Evolutionary conservation across 441 rosid genomes (phyloP), one percentile per base, ranked within the genome.

Genomic region (Raphanus hybrid): DNA sequence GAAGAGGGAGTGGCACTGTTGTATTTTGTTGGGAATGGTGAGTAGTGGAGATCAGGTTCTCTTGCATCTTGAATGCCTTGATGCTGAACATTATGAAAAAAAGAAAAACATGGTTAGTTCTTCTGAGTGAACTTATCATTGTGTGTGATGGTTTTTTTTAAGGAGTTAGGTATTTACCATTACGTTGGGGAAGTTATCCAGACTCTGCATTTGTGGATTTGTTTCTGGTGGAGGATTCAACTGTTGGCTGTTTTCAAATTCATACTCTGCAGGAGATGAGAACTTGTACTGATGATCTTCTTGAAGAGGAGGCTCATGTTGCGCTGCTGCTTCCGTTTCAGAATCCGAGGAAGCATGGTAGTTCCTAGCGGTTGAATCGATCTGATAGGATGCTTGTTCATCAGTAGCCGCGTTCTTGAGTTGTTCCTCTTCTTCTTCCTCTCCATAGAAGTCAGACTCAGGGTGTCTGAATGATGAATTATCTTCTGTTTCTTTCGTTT

Each of bases 41-140:
- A 92, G 81, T 90, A 93, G 66, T 91, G 86, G 63, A 90, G 86
- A 80, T 91, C 93, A 10, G 87, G 81, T 79, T 93, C 98, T 84
- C 97, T 85, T 52, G 82, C 89, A 35, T 87, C 81, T 80, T 86
- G 97, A 75, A 84, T 86, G 75, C 84, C 82, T 82, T 88, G 94
- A 88, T 82, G 88, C 73, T 77, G 82, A 74, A 12, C 75, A 74
- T 48, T 35, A 34, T 9, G 23, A 34, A 16, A 45, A 35, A 34
- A 23, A 23, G 37, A 5, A n/a, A 52, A 7, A 73, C 3, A 61
- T 37, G 11, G 34, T 70, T 37, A 55, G 6, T 14, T 59, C 2
- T 26, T 75, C 39, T 4, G 6, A 34, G 60, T 32, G 58, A 63
- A 34, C 7, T 62, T 14, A 50, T 45, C 6, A 69, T 11, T 23